Percentiles rank a stretch among this genome's conserved stretches.
phyloP scores from a whole-genome alignment of 2,329 filamentous ascomycete species.

The Akanthomyces uredinophilus region DNA sequence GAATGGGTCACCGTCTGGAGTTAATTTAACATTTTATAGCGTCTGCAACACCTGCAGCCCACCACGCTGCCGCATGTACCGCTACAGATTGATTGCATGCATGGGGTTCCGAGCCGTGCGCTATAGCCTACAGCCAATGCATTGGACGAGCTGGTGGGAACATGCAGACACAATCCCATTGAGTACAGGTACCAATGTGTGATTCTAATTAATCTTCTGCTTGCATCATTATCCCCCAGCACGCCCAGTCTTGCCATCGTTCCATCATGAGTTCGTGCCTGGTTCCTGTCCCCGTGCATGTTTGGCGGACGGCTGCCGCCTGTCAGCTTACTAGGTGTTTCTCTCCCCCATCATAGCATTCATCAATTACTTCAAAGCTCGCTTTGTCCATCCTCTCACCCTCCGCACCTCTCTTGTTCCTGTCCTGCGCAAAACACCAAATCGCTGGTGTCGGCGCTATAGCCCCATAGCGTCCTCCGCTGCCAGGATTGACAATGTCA shows the following conservation, averaged over 20 bases:
- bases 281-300: background rate
- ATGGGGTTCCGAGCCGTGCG: background rate
- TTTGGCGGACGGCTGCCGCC: background rate
- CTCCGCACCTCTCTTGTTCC: background rate
- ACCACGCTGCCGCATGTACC: background rate
- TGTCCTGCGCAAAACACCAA: background rate
- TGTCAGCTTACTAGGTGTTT: background rate
- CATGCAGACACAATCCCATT: background rate
- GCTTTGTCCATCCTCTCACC: background rate
- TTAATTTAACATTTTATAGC: background rate
- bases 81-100: conserved; percentile 3
- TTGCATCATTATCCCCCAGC: too few relatives aligned
- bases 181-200: background rate
- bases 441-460: background rate
- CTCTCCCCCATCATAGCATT: background rate
- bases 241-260: too few relatives aligned
- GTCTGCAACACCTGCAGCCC: background rate
- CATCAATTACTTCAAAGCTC: background rate
- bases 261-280: background rate
- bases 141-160: background rate
- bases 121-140: background rate
- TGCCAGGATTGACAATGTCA: background rate
- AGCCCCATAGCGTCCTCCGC: background rate
- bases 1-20: background rate
- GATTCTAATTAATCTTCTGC: background rate